Evolutionary conservation across 2,329 filamentous ascomycete species (phyloP).

Genomic region (Massarina eburnea): DNA sequence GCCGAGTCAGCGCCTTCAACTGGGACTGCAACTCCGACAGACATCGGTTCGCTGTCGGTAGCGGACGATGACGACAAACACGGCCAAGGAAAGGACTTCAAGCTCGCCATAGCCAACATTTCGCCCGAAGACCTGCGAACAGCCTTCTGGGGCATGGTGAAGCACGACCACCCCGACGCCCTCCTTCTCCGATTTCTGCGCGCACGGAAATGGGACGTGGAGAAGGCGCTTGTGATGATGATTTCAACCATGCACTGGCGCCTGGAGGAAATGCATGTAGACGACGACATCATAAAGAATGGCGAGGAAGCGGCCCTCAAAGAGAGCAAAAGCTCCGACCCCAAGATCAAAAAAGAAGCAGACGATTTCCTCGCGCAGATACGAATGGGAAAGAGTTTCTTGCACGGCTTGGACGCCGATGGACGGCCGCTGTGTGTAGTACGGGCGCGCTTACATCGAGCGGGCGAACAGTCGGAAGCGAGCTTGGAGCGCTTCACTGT

Average conservation of each 20-base stretch:
- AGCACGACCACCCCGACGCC: conserved; percentile 91
- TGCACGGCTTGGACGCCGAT: conserved; percentile 83
- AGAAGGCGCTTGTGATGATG: conserved; percentile 91
- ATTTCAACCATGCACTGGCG: conserved; percentile 95
- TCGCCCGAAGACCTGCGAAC: conserved; percentile 76
- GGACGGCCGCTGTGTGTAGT: conserved; percentile 87
- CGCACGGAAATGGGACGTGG: conserved; percentile 74
- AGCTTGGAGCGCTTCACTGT: conserved; percentile 88
- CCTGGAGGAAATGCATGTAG: conserved; percentile 77
- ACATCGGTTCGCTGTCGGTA: conserved; percentile 35
- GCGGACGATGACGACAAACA: conserved; percentile 77
- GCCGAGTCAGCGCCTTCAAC: conserved; percentile 28
- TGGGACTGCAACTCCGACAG: conserved; percentile 20
- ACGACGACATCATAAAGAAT: conserved; percentile 71
- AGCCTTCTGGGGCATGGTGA: conserved; percentile 91
- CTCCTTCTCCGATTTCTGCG: conserved; percentile 59
- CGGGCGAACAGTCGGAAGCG: conserved; percentile 79
- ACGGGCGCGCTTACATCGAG: conserved; percentile 76
- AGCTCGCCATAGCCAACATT: conserved; percentile 75
- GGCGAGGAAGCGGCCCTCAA: conserved; percentile 59
- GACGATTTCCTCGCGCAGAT: conserved; percentile 82
- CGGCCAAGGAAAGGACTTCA: conserved; percentile 83
- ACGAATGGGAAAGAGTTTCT: conserved; percentile 87
- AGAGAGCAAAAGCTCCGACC: conserved; percentile 61
- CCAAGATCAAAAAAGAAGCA: conserved; percentile 65